Base-by-base conservation (phyloP, 495 filamentous ascomycete genomes). In the Penicillium pancosmium region DNA sequence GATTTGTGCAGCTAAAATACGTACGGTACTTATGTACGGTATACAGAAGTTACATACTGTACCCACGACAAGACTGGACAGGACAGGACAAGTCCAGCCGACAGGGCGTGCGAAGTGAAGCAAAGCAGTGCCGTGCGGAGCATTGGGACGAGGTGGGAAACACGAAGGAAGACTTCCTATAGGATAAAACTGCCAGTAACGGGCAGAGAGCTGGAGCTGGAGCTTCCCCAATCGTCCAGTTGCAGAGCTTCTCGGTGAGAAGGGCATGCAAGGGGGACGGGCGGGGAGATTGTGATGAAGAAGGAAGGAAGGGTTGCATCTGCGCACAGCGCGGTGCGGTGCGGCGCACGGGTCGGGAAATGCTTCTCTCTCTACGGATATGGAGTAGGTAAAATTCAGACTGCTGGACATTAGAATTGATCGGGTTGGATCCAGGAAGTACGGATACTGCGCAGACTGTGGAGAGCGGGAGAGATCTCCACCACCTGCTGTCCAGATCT, bases 301-400 rank as follows among this genome's bases (percentile, higher is more conserved):
- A 34, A 58, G 61, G 50, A 61, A 58, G 57, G 61, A 54, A 52
- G 56, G 40, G 12, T 38, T 55, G 52, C 51, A 58, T 40, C 55
- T 46, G 57, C 48, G 54, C 46, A 50, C 27, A 31, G 27, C 27
- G 27, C 27, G 27, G 27, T 31, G 27, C 27, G 27, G 27, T 31
- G 27, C 27, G 27, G 27, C 27, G 27, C 57, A 64, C 55, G 54
- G 61, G 57, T 58, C 52, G 19, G 21, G 31, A 54, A 52, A 31
- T 49, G 33, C 44, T 55, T 31, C 44, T 55, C 18, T 19, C 41
- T 44, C 41, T 15, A 21, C 4, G n/a, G n/a, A 21, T 25, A 35
- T 4, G 40, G 27, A 31, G 27, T 31, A 31, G 27, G 27, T 31
- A 16, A 12, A 61, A 50, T 44, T 47, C 48, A 61, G 23, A 9